phyloP scores from a whole-genome alignment of 2,329 filamentous ascomycete species.

The Venturia pyrina region DNA sequence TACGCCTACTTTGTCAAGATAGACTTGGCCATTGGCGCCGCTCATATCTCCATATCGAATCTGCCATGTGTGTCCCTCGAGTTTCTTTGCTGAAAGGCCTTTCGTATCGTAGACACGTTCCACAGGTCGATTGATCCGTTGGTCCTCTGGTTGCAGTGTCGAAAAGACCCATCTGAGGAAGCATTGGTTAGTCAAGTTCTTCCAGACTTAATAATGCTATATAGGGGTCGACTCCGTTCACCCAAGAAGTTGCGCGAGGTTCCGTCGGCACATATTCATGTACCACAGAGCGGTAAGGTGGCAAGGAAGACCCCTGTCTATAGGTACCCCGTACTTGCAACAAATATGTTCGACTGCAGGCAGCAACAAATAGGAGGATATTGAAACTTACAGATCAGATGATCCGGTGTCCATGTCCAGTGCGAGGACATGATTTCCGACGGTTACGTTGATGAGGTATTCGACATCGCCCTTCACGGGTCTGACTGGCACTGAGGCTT shows the following conservation, averaged over 20 bases:
- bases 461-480: constrained; percentile 11
- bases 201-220: neutral
- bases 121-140: constrained; percentile 8
- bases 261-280: neutral
- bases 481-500: neutral
- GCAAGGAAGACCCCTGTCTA: constrained; percentile 1
- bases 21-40: constrained; percentile 53
- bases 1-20: constrained; percentile 53
- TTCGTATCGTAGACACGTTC: constrained; percentile 48
- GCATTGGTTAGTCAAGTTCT: neutral
- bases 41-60: constrained; percentile 58
- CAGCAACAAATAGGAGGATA: neutral
- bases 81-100: constrained; percentile 28
- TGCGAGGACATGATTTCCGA: constrained; percentile 4
- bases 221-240: neutral
- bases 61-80: constrained; percentile 44
- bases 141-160: constrained; percentile 26
- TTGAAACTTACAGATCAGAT: constrained; percentile 12
- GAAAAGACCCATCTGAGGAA: constrained; percentile 56
- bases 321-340: neutral
- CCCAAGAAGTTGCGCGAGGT: neutral
- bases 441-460: constrained; percentile 11
- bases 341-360: neutral
- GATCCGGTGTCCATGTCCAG: constrained; percentile 13
- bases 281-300: neutral